Conservation (phyloP, 2,329 filamentous ascomycete species). For the Xylariales sp. region DNA sequence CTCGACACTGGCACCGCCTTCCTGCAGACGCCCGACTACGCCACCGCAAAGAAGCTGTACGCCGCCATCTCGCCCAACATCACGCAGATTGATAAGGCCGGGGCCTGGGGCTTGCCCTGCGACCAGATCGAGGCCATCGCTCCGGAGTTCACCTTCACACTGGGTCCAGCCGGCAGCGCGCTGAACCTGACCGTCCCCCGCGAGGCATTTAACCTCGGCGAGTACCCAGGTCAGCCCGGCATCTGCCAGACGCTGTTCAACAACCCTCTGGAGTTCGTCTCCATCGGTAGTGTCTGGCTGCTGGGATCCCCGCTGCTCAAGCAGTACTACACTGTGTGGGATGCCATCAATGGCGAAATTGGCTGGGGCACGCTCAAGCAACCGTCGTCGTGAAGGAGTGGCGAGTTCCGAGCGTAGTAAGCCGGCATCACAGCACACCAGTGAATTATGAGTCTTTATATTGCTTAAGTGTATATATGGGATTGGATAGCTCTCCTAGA, state of each 20-base stretch:
- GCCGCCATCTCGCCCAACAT: constrained; percentile 23
- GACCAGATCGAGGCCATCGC: constrained; percentile 19
- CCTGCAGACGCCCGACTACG: constrained; percentile 23
- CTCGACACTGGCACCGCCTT: constrained; percentile 27
- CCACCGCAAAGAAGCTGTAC: constrained; percentile 23
- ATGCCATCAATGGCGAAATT: constrained; percentile 18
- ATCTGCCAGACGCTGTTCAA: constrained; percentile 28
- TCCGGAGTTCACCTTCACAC: constrained; percentile 22
- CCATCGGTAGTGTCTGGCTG: constrained; percentile 22
- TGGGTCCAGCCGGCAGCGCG: constrained; percentile 16
- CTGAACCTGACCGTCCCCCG: constrained; percentile 24
- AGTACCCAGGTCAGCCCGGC: constrained; percentile 19
- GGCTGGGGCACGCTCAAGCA: constrained; percentile 12
- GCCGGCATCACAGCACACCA: no score
- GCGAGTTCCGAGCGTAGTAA: no score
- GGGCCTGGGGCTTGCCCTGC: constrained; percentile 28
- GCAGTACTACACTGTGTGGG: constrained; percentile 31
- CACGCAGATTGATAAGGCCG: constrained; percentile 20
- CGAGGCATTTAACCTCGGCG: constrained; percentile 26
- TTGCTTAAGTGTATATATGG: no score
- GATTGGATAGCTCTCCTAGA: no score
- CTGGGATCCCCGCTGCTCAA: constrained; percentile 27
- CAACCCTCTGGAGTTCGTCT: constrained; percentile 11
- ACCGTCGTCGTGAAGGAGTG: no score
- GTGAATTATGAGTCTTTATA: no score